Evolutionary conservation across 2,329 filamentous ascomycete species (phyloP).

Genomic region (Colletotrichum tanaceti): DNA sequence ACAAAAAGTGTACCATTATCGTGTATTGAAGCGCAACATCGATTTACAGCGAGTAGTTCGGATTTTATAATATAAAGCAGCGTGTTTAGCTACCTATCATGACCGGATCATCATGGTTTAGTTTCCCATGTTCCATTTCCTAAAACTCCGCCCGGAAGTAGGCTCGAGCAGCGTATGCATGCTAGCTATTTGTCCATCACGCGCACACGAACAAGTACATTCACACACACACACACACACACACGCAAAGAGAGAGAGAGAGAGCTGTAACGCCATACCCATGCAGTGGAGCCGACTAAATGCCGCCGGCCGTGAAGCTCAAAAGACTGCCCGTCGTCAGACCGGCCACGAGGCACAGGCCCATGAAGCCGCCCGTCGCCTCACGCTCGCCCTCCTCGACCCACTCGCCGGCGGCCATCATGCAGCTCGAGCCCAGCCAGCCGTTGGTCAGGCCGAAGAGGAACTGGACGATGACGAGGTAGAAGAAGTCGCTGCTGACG

Average conservation of each 20-base stretch:
- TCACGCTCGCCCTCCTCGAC: constrained; percentile 86
- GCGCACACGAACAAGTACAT: too few relatives aligned
- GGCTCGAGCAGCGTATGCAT: neutral
- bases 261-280: constrained; percentile 14
- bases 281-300: constrained; percentile 48
- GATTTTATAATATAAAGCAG: neutral
- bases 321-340: constrained; percentile 86
- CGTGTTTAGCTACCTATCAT: constrained; percentile 3
- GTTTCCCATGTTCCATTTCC: neutral
- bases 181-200: neutral
- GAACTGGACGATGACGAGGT: constrained; percentile 84
- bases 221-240: too few relatives aligned
- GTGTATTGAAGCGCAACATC: constrained; percentile 25
- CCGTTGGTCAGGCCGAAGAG: constrained; percentile 88
- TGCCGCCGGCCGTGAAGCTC: constrained; percentile 79
- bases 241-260: neutral
- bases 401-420: constrained; percentile 89
- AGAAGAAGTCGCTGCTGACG: constrained; percentile 86
- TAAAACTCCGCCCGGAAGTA: neutral
- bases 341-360: constrained; percentile 85
- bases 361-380: constrained; percentile 94
- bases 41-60: neutral
- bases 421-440: constrained; percentile 85
- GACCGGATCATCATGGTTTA: neutral
- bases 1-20: constrained; percentile 33